Conservation (phyloP, 768 basidiomycete genomes). For the Amanita molliuscula region DNA sequence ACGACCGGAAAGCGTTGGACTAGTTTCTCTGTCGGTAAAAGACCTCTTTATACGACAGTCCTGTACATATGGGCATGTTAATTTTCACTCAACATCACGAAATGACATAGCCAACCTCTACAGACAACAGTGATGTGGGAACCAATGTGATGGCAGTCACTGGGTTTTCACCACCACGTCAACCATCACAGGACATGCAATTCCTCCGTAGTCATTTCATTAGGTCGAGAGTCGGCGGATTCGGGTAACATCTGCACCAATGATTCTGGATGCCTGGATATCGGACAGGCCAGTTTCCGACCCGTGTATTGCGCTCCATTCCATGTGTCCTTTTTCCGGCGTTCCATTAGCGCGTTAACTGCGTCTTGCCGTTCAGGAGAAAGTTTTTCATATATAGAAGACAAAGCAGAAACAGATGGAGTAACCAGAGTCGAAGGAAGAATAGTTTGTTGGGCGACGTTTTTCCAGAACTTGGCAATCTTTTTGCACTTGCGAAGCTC, state of each 20-base stretch:
- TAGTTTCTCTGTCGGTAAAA: not conserved
- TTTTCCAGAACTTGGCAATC: constrained; percentile 35
- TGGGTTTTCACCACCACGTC: not conserved
- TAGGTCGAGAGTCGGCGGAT: not conserved
- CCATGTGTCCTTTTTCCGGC: constrained; percentile 7
- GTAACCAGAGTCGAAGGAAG: constrained; percentile 20
- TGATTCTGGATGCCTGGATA: not conserved
- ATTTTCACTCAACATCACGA: not conserved
- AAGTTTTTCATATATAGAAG: constrained; percentile 23
- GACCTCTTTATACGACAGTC: not conserved
- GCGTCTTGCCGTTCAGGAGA: constrained; percentile 27
- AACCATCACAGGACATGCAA: not conserved
- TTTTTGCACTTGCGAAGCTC: constrained; percentile 34
- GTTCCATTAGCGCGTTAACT: constrained; percentile 25
- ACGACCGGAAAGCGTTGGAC: no score
- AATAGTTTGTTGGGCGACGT: constrained; percentile 21
- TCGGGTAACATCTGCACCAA: not conserved
- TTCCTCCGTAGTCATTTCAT: not conserved
- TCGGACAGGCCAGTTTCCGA: not conserved
- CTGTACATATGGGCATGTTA: not conserved
- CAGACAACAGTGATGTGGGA: no score
- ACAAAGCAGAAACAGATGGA: constrained; percentile 29
- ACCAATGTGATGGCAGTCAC: no score
- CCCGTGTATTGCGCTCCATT: not conserved
- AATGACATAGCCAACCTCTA: not conserved